Evolutionary conservation across 2,329 filamentous ascomycete genomes (phyloP), one percentile per base, ranked within the genome.

Genomic region (Stemphylium lycopersici): DNA sequence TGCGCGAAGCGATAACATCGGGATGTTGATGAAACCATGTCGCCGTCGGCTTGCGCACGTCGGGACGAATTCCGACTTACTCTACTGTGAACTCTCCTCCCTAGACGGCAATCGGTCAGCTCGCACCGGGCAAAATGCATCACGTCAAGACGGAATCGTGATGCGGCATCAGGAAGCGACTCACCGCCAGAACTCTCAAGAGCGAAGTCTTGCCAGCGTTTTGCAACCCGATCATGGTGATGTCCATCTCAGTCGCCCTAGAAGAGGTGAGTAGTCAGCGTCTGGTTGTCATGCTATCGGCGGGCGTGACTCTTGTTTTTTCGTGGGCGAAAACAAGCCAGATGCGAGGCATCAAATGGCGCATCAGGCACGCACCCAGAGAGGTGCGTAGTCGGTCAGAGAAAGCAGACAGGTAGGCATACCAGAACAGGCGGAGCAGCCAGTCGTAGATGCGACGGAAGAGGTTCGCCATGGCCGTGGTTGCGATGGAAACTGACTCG

Each of bases 201-300:
- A 99, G 79, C 59, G 93, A 98, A 34, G 95, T 98, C 81, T 99
- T 99, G 72, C 95, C 95, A 55, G 95, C 95, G 80, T 98, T 98
- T 76, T 99, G 95, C 73, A 99, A 81, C 20, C 95, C 95, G 76
- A 99, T 93, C 89, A 99, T 96, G 67, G 95, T 98, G 75, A 99
- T 93, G 79, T 99, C 95, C 93, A 99, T 97, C 82, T 99, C 95
- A 65, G 93, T 96, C 66, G 93, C 92, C 95, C 93, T 97, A 58
- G 24, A 63, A 47, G 59, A 52, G 48, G 56, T 53, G 45, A 52
- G 32, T 38, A 52, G 55, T 69, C 59, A 70, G 70, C 62, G 55
- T 55, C 20, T 36, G 46, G 49, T 56, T 57, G 37, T 53, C 45
- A 33, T 12, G 42, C 50, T 33, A 44, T 65, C 33, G 49, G 59